phyloP scores from a whole-genome alignment of 2,329 filamentous ascomycete genomes.

The Nemania sp. region DNA sequence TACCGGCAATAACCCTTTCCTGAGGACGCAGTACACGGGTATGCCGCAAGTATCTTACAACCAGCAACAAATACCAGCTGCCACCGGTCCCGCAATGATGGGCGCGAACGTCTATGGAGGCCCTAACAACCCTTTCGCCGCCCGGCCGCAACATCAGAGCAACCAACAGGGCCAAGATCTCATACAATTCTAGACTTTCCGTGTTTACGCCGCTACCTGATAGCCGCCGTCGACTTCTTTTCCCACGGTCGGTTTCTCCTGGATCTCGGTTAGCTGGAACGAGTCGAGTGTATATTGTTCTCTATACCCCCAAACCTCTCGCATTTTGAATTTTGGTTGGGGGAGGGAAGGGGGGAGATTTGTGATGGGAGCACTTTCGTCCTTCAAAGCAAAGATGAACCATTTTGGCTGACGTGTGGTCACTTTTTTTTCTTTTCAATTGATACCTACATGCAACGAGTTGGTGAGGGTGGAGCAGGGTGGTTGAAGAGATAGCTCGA shows the following conservation, averaged over 20 bases:
- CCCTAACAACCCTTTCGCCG: slow-evolving; percentile 61
- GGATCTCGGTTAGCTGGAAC: background rate
- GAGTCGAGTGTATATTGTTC: slow-evolving; percentile 1
- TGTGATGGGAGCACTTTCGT: background rate
- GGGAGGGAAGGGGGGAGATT: background rate
- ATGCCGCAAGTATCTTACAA: slow-evolving; percentile 66
- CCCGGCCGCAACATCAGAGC: slow-evolving; percentile 53
- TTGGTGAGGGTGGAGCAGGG: background rate
- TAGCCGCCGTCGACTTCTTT: background rate
- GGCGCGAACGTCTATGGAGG: slow-evolving; percentile 57
- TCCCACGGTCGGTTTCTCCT: background rate
- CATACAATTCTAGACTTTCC: slow-evolving; percentile 61
- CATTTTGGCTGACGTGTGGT: slow-evolving; percentile 3
- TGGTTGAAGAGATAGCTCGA: background rate
- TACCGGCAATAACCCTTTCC: slow-evolving; percentile 87
- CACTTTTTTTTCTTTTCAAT: slow-evolving; percentile 14
- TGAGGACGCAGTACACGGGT: slow-evolving; percentile 81
- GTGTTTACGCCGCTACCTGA: background rate
- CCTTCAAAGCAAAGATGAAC: background rate
- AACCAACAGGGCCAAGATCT: slow-evolving; percentile 59
- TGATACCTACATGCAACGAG: slow-evolving; percentile 18
- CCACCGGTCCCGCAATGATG: slow-evolving; percentile 61
- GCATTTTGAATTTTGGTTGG: slow-evolving; percentile 2
- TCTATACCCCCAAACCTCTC: background rate
- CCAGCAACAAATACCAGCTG: slow-evolving; percentile 55